Base-by-base conservation (phyloP, 2,329 filamentous ascomycete species). In the Paraconiothyrium brasiliense region DNA sequence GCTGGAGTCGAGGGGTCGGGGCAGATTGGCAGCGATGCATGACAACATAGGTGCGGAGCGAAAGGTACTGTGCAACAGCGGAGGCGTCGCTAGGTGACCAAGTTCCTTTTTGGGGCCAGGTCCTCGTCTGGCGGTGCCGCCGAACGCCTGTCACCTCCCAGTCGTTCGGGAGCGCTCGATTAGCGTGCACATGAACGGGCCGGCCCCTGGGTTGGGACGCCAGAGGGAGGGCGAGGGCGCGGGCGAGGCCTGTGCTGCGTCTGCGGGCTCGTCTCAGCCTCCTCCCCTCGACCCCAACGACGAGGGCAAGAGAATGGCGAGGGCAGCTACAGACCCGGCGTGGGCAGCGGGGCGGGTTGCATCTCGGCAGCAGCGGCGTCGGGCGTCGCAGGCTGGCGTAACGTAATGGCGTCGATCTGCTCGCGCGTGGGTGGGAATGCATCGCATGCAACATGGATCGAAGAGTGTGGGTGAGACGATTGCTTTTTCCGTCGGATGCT, bases 91-190 rank as follows among this genome's bases (percentile, higher is more conserved):
- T 22, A 22, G 16, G 10, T 27, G 52, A 55, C 52, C 52, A 30
- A 46, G 13, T 56, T 56, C 54, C 41, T 56, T 47, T 47, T 56
- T 44, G n/a, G 37, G 24, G 32, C 24, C 37, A 54, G 51, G 32
- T 39, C 32, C n/a, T 44, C 32, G 30, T 6, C 4, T 44, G 27
- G n/a, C 9, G 3, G 37, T 35, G 24, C 43, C 20, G 32, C 41
- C 30, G 32, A 47, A 56, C 43, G 32, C 54, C 30, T 47, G 43
- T 47, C 54, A 56, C 41, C 54, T 37, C 30, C 54, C 54, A 48
- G 24, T 10, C 30, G 5, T 47, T 30, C 54, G 54, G 54, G 20
- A 47, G 30, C 43, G 24, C 10, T 47, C 43, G 24, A 47, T 44
- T 16, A 16, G 54, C 20, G 32, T 32, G 52, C 30, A 5, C 32